A percentile compares a stretch with the other conserved stretches of the same genome.
Conservation (phyloP, 2,329 filamentous ascomycete genomes). For the Ophiostoma montium region DNA sequence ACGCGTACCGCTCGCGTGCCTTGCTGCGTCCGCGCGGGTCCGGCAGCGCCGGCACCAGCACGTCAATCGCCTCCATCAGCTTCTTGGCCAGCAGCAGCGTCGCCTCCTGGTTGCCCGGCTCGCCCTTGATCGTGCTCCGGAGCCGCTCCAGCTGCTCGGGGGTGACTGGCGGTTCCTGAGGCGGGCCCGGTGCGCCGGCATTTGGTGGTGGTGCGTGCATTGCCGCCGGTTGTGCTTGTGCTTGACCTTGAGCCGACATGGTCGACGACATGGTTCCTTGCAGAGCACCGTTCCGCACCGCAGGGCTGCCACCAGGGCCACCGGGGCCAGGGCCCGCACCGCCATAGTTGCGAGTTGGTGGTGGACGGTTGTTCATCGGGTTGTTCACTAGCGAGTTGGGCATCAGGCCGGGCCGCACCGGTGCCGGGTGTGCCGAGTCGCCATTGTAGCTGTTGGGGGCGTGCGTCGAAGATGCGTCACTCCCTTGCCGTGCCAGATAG, state of each 20-base stretch:
- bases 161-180: conserved; percentile 46
- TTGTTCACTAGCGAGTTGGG: conserved; percentile 25
- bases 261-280: conserved; percentile 15
- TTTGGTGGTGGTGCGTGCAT: conserved; percentile 15
- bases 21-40: conserved; percentile 63
- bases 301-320: conserved; percentile 6
- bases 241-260: conserved; percentile 9
- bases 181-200: not conserved
- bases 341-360: conserved; percentile 41
- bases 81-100: conserved; percentile 68
- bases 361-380: conserved; percentile 37
- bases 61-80: conserved; percentile 69
- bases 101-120: conserved; percentile 56
- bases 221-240: conserved; percentile 13
- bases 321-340: conserved; percentile 8
- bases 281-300: conserved; percentile 13
- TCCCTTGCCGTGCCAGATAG: conserved; percentile 17
- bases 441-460: conserved; percentile 19
- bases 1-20: conserved; percentile 65
- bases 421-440: conserved; percentile 45
- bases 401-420: conserved; percentile 49
- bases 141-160: conserved; percentile 63
- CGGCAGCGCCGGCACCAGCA: conserved; percentile 49
- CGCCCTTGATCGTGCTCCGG: conserved; percentile 52
- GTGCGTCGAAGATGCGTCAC: conserved; percentile 17